These are phyloP conservation scores for Nannizziopsis arthrosporioides DNA, from an alignment of 2,329 filamentous ascomycete species.

Conservation along the genomic window DNA sequence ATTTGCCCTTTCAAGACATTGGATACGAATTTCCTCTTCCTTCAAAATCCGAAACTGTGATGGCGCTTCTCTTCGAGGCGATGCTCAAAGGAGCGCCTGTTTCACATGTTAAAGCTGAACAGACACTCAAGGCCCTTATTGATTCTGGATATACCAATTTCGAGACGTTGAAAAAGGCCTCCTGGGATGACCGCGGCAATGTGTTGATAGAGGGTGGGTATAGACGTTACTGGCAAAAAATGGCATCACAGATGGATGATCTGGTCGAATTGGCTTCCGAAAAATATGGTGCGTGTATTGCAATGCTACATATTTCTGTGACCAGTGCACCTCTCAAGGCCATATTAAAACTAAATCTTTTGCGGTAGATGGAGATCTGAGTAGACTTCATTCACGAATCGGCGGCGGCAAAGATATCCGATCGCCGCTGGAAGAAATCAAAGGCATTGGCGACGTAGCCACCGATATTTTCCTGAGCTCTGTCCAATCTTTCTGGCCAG, in stretches of 20 bases:
- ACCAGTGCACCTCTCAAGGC: not conserved
- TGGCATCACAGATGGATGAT: conserved; percentile 1
- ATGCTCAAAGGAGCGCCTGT: conserved; percentile 7
- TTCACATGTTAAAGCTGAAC: conserved; percentile 5
- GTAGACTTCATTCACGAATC: conserved; percentile 2
- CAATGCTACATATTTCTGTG: not conserved
- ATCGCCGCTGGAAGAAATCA: conserved; percentile 3
- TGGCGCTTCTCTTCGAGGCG: conserved; percentile 6
- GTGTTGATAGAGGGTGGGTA: conserved; percentile 4
- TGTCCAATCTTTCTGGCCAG: conserved; percentile 5
- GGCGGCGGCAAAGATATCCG: not conserved
- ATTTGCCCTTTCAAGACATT: conserved; percentile 1
- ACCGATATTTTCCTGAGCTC: conserved; percentile 7
- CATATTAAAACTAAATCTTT: no score
- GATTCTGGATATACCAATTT: conserved; percentile 1
- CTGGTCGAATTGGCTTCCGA: conserved; percentile 3
- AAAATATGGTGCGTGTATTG: conserved; percentile 2
- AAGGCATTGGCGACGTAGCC: conserved; percentile 7
- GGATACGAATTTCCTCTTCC: not conserved
- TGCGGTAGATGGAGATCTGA: conserved; percentile 5
- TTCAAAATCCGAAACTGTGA: not conserved
- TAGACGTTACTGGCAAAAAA: conserved; percentile 3
- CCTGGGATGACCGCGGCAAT: conserved; percentile 4
- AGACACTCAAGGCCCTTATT: not conserved
- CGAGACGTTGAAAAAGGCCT: not conserved